Base-by-base conservation (phyloP, 225 moss, liverwort and hornwort species). In the Bryoerythrophyllum caledonicum region DNA sequence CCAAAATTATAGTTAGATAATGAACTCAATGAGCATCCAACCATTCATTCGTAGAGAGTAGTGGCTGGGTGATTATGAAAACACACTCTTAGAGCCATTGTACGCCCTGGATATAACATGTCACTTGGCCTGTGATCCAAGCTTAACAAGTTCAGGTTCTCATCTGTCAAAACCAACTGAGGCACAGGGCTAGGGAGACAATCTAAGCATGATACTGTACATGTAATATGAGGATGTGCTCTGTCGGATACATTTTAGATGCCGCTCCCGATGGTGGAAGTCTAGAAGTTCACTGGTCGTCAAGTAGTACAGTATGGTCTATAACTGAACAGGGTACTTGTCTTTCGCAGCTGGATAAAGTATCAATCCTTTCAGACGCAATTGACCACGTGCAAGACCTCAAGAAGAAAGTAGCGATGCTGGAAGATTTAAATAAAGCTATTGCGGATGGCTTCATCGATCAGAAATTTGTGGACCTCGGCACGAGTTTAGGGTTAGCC, bases 281-380 rank as follows among this genome's bases (percentile, higher is more conserved):
- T 19, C 25, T 53, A 7, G 12, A 74, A 6, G n/a, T 56, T 56
- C 20, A 65, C 26, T 63, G 7, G 35, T 73, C 4, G 20, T 8
- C 40, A 28, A 41, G 41, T 71, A 59, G 71, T 28, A 43, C 59
- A 59, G 40, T 20, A 37, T 56, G 37, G 27, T 43, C 43, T 54
- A 43, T 43, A 13, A 26, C 34, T 73, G 23, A 53, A 28, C 10
- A 7, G 65, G 35, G 49, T 60, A 28, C 24, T 68, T 25, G 17
- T 54, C 49, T 70, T 13, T 65, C 72, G 72, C 89, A 91, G 91
- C 81, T 88, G 88, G 91, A 91, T 64, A 91, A 83, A 80, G 86
- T 79, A 37, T 81, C 91, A 23, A 69, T 91, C 40, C 77, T 91
- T 49, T 79, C 91, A 51, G 91, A 87, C 56, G 82, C 91, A 34